A percentile compares a stretch with the other conserved stretches of the same genome.
Conservation (phyloP, 202 grass and related monocot species). For the Schoenoplectus triqueter region DNA sequence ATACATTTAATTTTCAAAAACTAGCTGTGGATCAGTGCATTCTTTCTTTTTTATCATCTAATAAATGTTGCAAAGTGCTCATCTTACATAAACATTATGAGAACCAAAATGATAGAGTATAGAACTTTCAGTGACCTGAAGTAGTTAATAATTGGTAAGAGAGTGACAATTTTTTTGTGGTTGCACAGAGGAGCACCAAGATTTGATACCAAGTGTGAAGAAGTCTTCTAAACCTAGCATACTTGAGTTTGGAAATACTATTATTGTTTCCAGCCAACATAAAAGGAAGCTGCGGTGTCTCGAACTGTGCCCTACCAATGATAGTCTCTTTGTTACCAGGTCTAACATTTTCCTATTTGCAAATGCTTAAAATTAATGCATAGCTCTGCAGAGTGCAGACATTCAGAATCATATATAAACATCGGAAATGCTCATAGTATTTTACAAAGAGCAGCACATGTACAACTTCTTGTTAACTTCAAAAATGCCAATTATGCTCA, state of each 20-base stretch:
- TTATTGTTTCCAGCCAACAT: constrained; percentile 65
- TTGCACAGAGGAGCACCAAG: constrained; percentile 66
- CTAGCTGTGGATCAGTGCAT: constrained; percentile 1
- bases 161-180: constrained; percentile 24
- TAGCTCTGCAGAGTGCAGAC: neutral
- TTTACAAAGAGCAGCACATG: neutral
- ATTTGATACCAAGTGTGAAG: constrained; percentile 64
- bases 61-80: neutral
- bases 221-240: constrained; percentile 51
- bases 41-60: constrained; percentile 1
- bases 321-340: constrained; percentile 89
- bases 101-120: neutral
- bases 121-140: constrained; percentile 7
- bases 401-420: constrained; percentile 7
- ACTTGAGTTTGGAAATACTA: constrained; percentile 63
- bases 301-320: constrained; percentile 76
- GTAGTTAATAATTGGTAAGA: neutral
- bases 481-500: neutral
- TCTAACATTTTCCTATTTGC: constrained; percentile 23
- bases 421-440: neutral
- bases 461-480: constrained; percentile 1
- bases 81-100: constrained; percentile 1
- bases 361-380: neutral
- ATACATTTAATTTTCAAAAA: neutral
- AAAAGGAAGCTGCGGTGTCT: constrained; percentile 93